These are phyloP conservation scores for Noccaea caerulescens DNA, from an alignment of 345 rosid genomes.

Conservation along the genomic window DNA sequence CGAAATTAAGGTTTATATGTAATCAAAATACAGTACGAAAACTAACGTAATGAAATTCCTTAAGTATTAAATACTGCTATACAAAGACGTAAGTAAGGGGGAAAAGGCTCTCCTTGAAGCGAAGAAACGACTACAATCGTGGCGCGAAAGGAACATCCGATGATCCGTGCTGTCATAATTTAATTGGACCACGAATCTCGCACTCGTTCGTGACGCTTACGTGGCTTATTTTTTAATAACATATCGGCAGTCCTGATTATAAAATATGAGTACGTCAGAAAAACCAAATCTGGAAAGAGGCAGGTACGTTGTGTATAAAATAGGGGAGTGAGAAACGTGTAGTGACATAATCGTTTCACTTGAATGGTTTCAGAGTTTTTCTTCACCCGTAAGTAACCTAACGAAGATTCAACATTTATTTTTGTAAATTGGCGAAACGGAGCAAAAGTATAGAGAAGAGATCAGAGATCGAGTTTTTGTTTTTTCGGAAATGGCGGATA, in stretches of 20 bases:
- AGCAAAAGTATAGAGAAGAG: neutral
- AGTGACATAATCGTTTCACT: conserved; percentile 13
- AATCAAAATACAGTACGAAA: neutral
- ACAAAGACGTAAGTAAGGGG: neutral
- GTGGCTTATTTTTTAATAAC: conserved; percentile 35
- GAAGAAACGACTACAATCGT: conserved; percentile 44
- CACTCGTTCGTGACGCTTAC: conserved; percentile 14
- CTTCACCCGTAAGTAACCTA: neutral
- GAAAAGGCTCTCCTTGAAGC: conserved; percentile 3
- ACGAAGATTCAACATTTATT: conserved; percentile 1
- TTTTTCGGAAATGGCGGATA: conserved; percentile 52
- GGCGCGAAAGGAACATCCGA: conserved; percentile 50
- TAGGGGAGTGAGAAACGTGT: conserved; percentile 20
- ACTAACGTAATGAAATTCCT: conserved; percentile 38
- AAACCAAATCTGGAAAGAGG: conserved; percentile 15
- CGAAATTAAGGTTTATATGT: neutral
- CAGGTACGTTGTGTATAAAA: conserved; percentile 14
- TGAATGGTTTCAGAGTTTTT: neutral
- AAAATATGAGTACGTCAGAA: neutral
- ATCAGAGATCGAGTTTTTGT: neutral
- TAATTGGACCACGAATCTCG: conserved; percentile 51
- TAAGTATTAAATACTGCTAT: conserved; percentile 1
- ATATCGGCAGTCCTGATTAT: conserved; percentile 46
- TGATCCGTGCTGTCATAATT: conserved; percentile 19
- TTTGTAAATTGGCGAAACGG: neutral